Evolutionary conservation across 768 basidiomycete genomes (phyloP).

Genomic region (Xerocomellus chrysenteron): DNA sequence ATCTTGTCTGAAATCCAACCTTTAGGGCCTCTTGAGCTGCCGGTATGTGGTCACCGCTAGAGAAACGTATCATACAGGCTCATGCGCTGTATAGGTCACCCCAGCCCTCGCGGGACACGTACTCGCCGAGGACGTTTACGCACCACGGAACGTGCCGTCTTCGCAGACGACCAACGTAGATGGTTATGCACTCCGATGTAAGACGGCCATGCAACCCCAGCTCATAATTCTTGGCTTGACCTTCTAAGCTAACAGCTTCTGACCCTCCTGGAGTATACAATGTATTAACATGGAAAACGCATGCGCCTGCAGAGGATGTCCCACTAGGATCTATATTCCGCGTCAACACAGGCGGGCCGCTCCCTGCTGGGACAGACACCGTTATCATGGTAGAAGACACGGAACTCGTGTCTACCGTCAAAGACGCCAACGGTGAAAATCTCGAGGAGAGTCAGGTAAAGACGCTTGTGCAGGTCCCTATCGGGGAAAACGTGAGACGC

Average conservation of each 20-base stretch:
- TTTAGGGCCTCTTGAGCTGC: slow-evolving; percentile 39
- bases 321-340: slow-evolving; percentile 53
- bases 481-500: slow-evolving; percentile 69
- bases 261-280: slow-evolving; percentile 64
- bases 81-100: slow-evolving; percentile 49
- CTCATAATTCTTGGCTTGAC: neutral
- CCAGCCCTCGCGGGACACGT: slow-evolving; percentile 61
- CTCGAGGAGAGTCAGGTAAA: slow-evolving; percentile 73
- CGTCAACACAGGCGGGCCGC: slow-evolving; percentile 83
- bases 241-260: slow-evolving; percentile 43
- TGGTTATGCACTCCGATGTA: slow-evolving; percentile 81
- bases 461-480: slow-evolving; percentile 58
- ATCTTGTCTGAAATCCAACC: slow-evolving; percentile 50
- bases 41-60: slow-evolving; percentile 37
- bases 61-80: neutral
- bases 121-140: slow-evolving; percentile 72
- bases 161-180: slow-evolving; percentile 80
- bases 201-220: slow-evolving; percentile 13
- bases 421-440: slow-evolving; percentile 38
- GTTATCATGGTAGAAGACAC: slow-evolving; percentile 96
- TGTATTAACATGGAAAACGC: slow-evolving; percentile 58
- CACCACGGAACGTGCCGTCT: slow-evolving; percentile 61
- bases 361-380: slow-evolving; percentile 72
- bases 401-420: slow-evolving; percentile 55
- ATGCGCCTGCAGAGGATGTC: slow-evolving; percentile 30